Evolutionary conservation across 768 basidiomycete genomes (phyloP).

Genomic region (Boletus coccyginus): DNA sequence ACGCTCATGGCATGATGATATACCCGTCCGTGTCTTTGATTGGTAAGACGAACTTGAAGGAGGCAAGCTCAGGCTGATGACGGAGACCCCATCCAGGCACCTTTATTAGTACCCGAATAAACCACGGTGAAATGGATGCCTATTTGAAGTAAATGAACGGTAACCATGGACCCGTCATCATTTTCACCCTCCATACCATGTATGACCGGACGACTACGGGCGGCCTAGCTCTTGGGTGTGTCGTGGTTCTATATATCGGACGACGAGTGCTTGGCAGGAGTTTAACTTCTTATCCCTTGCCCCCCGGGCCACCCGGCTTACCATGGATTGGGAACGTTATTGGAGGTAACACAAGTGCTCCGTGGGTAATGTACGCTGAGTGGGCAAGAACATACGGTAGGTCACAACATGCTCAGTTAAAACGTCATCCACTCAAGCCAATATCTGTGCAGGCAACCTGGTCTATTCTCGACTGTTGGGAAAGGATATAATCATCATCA

Average conservation of each 20-base stretch:
- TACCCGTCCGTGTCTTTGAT: too few relatives aligned
- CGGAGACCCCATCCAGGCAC: too few relatives aligned
- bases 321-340: conserved; percentile 1
- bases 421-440: not conserved
- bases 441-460: conserved; percentile 1
- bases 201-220: not conserved
- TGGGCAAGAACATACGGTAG: conserved; percentile 9
- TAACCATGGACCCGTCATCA: too few relatives aligned
- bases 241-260: not conserved
- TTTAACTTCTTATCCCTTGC: not conserved
- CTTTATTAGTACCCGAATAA: too few relatives aligned
- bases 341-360: not conserved
- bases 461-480: not conserved
- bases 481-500: conserved; percentile 6
- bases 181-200: too few relatives aligned
- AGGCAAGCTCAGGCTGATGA: too few relatives aligned
- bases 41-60: too few relatives aligned
- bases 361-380: not conserved
- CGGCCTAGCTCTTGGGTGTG: not conserved
- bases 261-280: not conserved
- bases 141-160: too few relatives aligned
- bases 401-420: not conserved
- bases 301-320: not conserved
- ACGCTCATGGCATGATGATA: too few relatives aligned
- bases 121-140: too few relatives aligned